Percentiles rank a stretch among this genome's conserved stretches.
These are phyloP conservation scores for Excoecaria agallocha DNA, from an alignment of 345 rosid genomes.

Conservation along the genomic window DNA sequence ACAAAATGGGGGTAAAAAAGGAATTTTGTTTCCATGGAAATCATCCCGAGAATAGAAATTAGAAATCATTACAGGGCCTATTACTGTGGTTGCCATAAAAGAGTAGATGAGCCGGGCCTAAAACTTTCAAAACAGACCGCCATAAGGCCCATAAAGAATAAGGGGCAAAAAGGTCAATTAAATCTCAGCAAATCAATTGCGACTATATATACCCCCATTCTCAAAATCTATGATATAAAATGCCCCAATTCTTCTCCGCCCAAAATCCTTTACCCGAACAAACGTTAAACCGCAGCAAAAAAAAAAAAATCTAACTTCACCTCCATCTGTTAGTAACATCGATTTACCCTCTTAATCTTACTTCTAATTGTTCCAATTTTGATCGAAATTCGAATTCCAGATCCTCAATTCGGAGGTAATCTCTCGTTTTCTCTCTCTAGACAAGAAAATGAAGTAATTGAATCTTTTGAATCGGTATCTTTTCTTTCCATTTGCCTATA, in stretches of 20 bases:
- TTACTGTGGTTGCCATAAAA: background rate
- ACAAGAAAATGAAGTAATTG: background rate
- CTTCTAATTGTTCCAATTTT: background rate
- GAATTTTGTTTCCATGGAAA: too few species aligned
- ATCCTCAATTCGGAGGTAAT: background rate
- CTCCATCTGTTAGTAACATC: conserved; percentile 31
- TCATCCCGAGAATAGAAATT: too few species aligned
- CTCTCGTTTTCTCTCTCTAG: background rate
- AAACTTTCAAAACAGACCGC: background rate
- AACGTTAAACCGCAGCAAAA: conserved; percentile 33
- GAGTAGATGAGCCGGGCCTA: background rate
- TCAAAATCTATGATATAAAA: conserved; percentile 90
- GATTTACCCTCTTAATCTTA: conserved; percentile 1
- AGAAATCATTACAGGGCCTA: too few species aligned
- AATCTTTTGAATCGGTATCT: background rate
- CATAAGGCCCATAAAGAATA: background rate
- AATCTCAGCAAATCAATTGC: conserved; percentile 18
- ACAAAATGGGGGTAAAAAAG: too few species aligned
- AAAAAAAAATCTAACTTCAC: conserved; percentile 17
- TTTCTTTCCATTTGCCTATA: background rate
- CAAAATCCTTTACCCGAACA: conserved; percentile 30
- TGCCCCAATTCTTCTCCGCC: conserved; percentile 58
- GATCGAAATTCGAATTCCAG: background rate
- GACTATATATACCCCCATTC: conserved; percentile 61
- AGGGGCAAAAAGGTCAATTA: conserved; percentile 35